Evolutionary conservation across 345 rosid species (phyloP).

Genomic region (Mallotus nudiflorus): DNA sequence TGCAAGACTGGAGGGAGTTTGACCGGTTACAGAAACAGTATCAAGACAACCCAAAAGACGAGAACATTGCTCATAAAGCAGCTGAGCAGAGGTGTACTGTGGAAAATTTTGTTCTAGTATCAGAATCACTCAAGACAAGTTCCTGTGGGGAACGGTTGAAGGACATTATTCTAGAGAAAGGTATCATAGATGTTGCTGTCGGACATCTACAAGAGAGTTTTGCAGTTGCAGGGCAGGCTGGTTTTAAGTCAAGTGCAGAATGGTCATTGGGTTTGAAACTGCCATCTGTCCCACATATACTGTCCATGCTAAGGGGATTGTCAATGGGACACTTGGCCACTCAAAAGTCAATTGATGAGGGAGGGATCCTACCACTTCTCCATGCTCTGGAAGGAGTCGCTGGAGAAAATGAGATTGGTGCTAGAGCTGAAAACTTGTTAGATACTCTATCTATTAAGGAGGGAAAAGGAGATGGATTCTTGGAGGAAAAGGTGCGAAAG

Average conservation of each 20-base stretch:
- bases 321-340: constrained; percentile 97
- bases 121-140: constrained; percentile 96
- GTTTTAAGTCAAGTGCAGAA: constrained; percentile 67
- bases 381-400: constrained; percentile 93
- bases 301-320: constrained; percentile 91
- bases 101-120: constrained; percentile 91
- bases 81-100: constrained; percentile 71
- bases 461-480: constrained; percentile 92
- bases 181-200: constrained; percentile 79
- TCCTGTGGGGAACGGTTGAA: constrained; percentile 96
- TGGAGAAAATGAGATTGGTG: constrained; percentile 96
- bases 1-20: constrained; percentile 89
- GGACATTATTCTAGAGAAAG: constrained; percentile 87
- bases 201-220: constrained; percentile 71
- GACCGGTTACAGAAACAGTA: constrained; percentile 71
- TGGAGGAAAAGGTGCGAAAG: constrained; percentile 69
- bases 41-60: constrained; percentile 75
- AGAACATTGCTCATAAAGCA: constrained; percentile 63
- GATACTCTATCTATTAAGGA: constrained; percentile 90
- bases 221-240: constrained; percentile 74
- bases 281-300: constrained; percentile 84
- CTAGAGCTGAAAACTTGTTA: constrained; percentile 93
- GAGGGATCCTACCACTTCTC: constrained; percentile 77
- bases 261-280: constrained; percentile 77
- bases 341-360: constrained; percentile 80